Conservation (phyloP, 2,329 filamentous ascomycete species). For the Hypoxylon sp. region DNA sequence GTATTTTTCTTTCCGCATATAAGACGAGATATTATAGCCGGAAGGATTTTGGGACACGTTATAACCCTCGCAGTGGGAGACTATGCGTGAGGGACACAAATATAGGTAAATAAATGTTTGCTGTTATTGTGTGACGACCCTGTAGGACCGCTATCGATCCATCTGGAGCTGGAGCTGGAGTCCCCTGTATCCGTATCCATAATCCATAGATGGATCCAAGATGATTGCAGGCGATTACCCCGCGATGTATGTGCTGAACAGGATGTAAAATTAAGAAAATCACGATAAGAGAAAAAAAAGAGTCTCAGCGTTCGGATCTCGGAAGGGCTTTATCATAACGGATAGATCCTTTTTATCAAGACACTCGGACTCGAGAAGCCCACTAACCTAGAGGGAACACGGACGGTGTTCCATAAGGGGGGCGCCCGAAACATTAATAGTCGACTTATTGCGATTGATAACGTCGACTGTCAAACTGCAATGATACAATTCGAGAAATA, state of each 20-base stretch:
- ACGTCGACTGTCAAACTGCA: constrained; percentile 30
- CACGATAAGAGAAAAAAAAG: constrained; percentile 26
- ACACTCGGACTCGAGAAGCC: constrained; percentile 38
- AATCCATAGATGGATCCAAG: constrained; percentile 10
- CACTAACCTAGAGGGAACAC: constrained; percentile 13
- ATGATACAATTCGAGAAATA: constrained; percentile 24
- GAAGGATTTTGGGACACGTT: constrained; percentile 32
- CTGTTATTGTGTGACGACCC: constrained; percentile 9
- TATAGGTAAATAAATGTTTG: constrained; percentile 18
- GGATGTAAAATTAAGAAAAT: constrained; percentile 23
- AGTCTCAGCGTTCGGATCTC: constrained; percentile 41
- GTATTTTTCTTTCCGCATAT: constrained; percentile 25
- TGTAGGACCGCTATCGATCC: constrained; percentile 25
- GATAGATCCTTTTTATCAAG: constrained; percentile 41
- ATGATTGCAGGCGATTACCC: constrained; percentile 29
- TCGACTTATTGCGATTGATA: constrained; percentile 36
- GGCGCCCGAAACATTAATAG: constrained; percentile 41
- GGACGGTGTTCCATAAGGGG: constrained; percentile 27
- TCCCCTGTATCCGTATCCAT: constrained; percentile 7
- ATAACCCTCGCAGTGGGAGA: constrained; percentile 5
- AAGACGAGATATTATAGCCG: constrained; percentile 6
- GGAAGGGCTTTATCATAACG: constrained; percentile 38
- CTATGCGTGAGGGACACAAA: constrained; percentile 6
- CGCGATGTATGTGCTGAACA: constrained; percentile 24
- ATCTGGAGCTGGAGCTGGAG: background rate